Percentiles rank a stretch among this genome's conserved stretches.
These are phyloP conservation scores for Coemansia sp. DNA, from an alignment of 192 early-diverging fungal species.

Conservation along the genomic window DNA sequence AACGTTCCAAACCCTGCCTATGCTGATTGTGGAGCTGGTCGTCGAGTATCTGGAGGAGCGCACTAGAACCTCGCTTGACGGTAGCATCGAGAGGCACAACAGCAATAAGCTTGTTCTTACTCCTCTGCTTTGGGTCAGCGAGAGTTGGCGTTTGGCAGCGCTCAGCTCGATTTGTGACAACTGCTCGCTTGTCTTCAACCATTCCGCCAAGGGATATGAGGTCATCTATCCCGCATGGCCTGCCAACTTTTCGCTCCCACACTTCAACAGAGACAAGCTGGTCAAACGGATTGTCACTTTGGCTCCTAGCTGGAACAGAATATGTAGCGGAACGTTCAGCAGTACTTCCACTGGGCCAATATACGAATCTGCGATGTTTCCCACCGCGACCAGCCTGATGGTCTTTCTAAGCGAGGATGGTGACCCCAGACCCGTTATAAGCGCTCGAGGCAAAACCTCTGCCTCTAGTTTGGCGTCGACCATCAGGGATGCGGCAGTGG, in stretches of 20 bases:
- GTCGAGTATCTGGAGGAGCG: slow-evolving; percentile 4
- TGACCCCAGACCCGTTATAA: background rate
- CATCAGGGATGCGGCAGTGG: background rate
- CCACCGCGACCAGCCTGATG: slow-evolving; percentile 2
- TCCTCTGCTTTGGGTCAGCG: slow-evolving; percentile 6
- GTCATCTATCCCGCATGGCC: slow-evolving; percentile 1
- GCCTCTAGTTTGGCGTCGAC: background rate
- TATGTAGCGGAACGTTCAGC: background rate
- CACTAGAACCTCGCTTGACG: background rate
- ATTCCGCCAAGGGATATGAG: background rate
- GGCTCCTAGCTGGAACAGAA: background rate
- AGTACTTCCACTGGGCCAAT: background rate
- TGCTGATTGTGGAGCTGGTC: slow-evolving; percentile 10
- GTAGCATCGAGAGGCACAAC: background rate
- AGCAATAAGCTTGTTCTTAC: background rate
- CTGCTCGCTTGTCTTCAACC: background rate
- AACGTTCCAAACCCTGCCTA: slow-evolving; percentile 7
- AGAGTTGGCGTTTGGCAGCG: slow-evolving; percentile 1
- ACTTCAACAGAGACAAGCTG: background rate
- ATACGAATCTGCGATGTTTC: background rate
- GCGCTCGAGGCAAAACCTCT: background rate
- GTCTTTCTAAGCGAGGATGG: background rate
- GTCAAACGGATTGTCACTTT: background rate
- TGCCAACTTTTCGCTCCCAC: background rate
- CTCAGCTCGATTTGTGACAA: slow-evolving; percentile 5